Evolutionary conservation across 768 basidiomycete species (phyloP), one percentile per base, ranked within the genome.

Genomic region (Lentinula detonsa): DNA sequence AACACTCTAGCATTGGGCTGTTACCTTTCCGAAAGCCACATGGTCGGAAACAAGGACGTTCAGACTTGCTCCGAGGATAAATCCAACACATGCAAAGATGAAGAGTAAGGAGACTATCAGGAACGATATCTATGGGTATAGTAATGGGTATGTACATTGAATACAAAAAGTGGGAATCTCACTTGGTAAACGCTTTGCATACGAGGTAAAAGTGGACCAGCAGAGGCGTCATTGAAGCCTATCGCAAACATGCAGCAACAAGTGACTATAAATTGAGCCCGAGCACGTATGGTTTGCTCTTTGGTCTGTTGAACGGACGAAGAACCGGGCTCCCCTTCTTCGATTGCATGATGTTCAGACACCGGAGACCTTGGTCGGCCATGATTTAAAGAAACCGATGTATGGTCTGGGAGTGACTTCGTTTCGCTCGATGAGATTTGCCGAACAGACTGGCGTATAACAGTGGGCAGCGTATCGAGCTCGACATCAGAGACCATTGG

Each of bases 91-190:
- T n/a, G 73, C 70, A 59, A 74, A 71, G 8, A 80, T 76, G 62
- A 78, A 81, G 6, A 80, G 68, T 15, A 81, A 59, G 28, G 79
- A 80, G 3, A 80, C 78, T 31, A 72, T 65, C 1, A 69, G 66
- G 63, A 74, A 79, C 21, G 73, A 70, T 49, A 79, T 66, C 78
- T 77, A 56, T 15, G 28, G 37, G 13, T 39, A 39, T 9, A 34
- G 11, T n/a, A 23, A 6, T 4, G 37, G 15, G 21, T 35, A 57
- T 42, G 51, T 13, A 18, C 35, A 33, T 57, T 18, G 13, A 13
- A 9, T 42, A 23, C 40, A 5, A 45, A 45, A 10, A 13, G 23
- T 11, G 16, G 21, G 45, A 46, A 31, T 61, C 70, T 2, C 51
- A 76, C 76, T 37, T 71, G 50, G 62, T 78, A 78, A 18, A 71